Evolutionary conservation across 192 early-diverging fungal species (phyloP).

Genomic region (Thamnidium elegans): DNA sequence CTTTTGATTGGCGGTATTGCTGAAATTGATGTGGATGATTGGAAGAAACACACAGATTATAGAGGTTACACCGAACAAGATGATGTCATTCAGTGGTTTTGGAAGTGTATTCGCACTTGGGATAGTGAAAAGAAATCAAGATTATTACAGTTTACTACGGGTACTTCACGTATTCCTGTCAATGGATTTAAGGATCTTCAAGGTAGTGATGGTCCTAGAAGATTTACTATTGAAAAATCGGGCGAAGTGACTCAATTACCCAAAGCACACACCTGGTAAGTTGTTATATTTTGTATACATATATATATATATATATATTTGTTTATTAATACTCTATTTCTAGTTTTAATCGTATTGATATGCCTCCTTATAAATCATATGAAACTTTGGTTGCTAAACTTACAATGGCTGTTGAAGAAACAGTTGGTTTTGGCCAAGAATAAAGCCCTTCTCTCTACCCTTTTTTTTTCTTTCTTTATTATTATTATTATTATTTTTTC

Average conservation of each 20-base stretch:
- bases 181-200: conserved; percentile 99
- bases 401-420: conserved; percentile 95
- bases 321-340: too few species aligned
- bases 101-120: conserved; percentile 85
- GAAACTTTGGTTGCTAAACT: conserved; percentile 56
- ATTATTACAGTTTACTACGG: conserved; percentile 95
- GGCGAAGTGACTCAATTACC: conserved; percentile 85
- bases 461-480: not conserved
- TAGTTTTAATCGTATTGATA: conserved; percentile 96
- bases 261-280: conserved; percentile 91
- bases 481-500: not conserved
- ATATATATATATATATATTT: too few species aligned
- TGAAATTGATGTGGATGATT: conserved; percentile 96
- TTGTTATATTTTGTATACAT: not conserved
- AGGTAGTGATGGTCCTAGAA: conserved; percentile 91
- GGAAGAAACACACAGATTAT: conserved; percentile 99
- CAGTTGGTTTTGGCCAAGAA: conserved; percentile 91
- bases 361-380: conserved; percentile 90
- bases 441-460: conserved; percentile 10
- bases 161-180: conserved; percentile 96
- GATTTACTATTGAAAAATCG: conserved; percentile 94
- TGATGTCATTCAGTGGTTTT: conserved; percentile 94
- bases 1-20: conserved; percentile 94
- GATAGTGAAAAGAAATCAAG: conserved; percentile 94
- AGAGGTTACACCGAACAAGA: conserved; percentile 96